Conservation (phyloP, 1,139 yeast genomes). For the Diutina scorzettiae region DNA sequence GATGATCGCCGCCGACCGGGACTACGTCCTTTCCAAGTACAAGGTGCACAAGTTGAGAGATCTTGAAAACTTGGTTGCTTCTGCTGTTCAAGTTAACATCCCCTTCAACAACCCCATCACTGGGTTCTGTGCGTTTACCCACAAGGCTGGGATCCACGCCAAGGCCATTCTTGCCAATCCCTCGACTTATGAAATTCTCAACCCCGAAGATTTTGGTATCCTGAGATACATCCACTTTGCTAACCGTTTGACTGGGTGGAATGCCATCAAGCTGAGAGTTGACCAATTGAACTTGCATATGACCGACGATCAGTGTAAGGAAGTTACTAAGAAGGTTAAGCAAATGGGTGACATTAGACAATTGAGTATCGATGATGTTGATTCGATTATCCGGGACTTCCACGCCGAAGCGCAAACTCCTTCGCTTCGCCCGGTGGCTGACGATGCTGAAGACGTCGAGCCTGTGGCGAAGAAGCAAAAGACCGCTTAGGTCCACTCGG, state of each 20-base stretch:
- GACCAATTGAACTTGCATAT: conserved; percentile 36
- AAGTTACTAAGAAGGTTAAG: conserved; percentile 41
- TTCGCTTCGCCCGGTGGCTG: conserved; percentile 11
- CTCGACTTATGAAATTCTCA: conserved; percentile 45
- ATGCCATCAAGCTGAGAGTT: conserved; percentile 36
- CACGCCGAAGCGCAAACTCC: conserved; percentile 24
- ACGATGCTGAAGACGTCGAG: conserved; percentile 3
- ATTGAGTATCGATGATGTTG: conserved; percentile 36
- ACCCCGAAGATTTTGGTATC: conserved; percentile 46
- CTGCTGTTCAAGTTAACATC: conserved; percentile 44
- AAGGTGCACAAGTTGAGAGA: conserved; percentile 43
- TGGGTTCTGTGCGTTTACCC: conserved; percentile 53
- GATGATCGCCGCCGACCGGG: conserved; percentile 50
- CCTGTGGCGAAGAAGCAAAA: conserved; percentile 5
- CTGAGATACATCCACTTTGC: conserved; percentile 49
- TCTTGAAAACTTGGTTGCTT: conserved; percentile 45
- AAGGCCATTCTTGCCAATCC: conserved; percentile 51
- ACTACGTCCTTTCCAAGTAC: conserved; percentile 44
- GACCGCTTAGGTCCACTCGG: conserved; percentile 6
- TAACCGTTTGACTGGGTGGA: conserved; percentile 47
- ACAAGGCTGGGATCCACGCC: conserved; percentile 52
- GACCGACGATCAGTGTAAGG: conserved; percentile 47
- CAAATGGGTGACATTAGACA: conserved; percentile 44
- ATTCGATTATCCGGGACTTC: conserved; percentile 34
- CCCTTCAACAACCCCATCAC: conserved; percentile 53